Evolutionary conservation across 306 rosid genomes (phyloP).

Genomic region (Sicyos baderoa): DNA sequence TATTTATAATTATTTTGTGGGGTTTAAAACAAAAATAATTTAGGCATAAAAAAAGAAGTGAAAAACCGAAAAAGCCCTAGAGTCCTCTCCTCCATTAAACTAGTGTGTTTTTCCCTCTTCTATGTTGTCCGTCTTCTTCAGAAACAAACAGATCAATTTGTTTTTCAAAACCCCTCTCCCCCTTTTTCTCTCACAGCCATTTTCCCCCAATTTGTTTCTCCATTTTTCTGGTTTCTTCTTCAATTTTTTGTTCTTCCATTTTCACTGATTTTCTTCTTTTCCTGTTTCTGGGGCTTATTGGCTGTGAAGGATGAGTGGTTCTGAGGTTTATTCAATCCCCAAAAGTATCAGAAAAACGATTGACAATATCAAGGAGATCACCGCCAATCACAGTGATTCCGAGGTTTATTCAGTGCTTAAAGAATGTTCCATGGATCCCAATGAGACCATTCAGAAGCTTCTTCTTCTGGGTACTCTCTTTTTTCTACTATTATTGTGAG

Average conservation of each 20-base stretch:
- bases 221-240: neutral
- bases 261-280: constrained; percentile 12
- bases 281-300: constrained; percentile 27
- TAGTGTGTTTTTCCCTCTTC: neutral
- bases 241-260: neutral
- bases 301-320: constrained; percentile 52
- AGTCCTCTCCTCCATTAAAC: constrained; percentile 9
- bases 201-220: neutral
- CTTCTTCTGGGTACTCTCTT: constrained; percentile 63
- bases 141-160: constrained; percentile 9
- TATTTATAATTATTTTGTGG: too few species aligned
- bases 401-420: constrained; percentile 91
- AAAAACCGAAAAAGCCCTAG: constrained; percentile 28
- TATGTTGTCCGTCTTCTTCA: constrained; percentile 11
- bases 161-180: constrained; percentile 16
- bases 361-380: constrained; percentile 79
- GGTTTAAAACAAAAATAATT: too few species aligned
- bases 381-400: constrained; percentile 71
- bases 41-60: neutral
- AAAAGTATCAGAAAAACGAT: constrained; percentile 55
- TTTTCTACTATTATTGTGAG: constrained; percentile 20
- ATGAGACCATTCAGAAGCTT: constrained; percentile 87
- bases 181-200: neutral
- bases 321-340: constrained; percentile 71
- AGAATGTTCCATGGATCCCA: constrained; percentile 97